Base-by-base conservation (phyloP, 106 monocot species). In the Platanthera guangdongensis region DNA sequence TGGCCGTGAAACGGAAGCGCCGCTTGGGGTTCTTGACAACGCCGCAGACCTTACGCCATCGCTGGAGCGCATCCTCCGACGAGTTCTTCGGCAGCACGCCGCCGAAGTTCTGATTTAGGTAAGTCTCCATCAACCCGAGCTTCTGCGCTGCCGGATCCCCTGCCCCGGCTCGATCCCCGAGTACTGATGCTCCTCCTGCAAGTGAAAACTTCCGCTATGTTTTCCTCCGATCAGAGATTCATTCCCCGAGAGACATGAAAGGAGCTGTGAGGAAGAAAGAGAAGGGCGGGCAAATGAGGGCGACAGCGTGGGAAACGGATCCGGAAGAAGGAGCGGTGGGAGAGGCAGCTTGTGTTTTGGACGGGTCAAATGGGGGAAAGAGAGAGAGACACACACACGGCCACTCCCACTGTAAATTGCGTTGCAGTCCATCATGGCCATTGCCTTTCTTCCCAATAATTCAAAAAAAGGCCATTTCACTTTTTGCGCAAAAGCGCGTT, bases 1-100 rank as follows among this genome's bases (percentile, higher is more conserved):
- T 96, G 55, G 96, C 93, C 9, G 91, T 93, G 83, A 93, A 96
- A 4, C 96, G 81, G 76, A 96, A 96, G 73, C 93, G 74, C 19
- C 96, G 74, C 78, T 96, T 96, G 15, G 93, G 96, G 81, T 96
- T 96, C 91, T 96, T 96, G 74, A 96, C 96, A 30, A 93, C 79
- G 18, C 96, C 81, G 64, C 83, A 84, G 19, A 93, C 75, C 12
- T 80, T 87, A 81, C 96, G 71, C 96, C 96, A 96, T 82, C 87
- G 75, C 81, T 86, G 84, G 12, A 96, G 87, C 45, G 87, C 80
- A 75, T 93, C 93, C 50, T 93, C 93, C 51, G 96, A 78, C 72
- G 96, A 84, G 83, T 96, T 79, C 89, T 96, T 96, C 54, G 93
- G 74, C 82, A 87, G 87, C 60, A 96, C 96, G 11, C 85, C 93